Evolutionary conservation across 73 alveolate genomes (phyloP).

Genomic region (Uronychia binucleata): DNA sequence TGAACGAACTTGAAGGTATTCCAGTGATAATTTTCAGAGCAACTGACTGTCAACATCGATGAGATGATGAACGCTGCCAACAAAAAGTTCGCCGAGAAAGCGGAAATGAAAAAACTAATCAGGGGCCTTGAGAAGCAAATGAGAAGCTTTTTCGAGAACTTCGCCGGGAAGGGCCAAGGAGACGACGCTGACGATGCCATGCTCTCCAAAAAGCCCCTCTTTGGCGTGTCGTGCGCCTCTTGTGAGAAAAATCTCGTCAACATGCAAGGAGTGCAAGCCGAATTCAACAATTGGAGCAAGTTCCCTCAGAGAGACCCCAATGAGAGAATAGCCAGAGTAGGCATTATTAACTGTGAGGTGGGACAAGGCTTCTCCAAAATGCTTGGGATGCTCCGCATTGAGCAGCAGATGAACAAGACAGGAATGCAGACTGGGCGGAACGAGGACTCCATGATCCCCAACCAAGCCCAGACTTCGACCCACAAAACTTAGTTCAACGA

Average conservation of each 20-base stretch:
- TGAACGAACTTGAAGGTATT: conserved; percentile 19
- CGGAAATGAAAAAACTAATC: neutral
- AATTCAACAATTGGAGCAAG: conserved; percentile 70
- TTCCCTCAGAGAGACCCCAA: conserved; percentile 82
- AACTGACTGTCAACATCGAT: conserved; percentile 3
- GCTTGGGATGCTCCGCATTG: conserved; percentile 4
- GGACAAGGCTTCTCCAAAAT: conserved; percentile 50
- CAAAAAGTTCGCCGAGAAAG: neutral
- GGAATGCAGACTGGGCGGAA: neutral
- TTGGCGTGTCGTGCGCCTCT: conserved; percentile 76
- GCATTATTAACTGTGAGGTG: neutral
- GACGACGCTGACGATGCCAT: conserved; percentile 36
- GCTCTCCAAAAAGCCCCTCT: conserved; percentile 76
- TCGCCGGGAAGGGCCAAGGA: neutral
- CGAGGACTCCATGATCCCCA: neutral
- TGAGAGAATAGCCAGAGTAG: conserved; percentile 58
- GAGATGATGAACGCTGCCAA: conserved; percentile 42
- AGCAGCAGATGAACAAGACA: neutral
- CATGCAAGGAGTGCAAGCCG: conserved; percentile 67
- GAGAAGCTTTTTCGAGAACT: neutral
- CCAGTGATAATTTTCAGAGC: neutral
- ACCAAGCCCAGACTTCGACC: neutral
- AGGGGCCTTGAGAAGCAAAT: neutral
- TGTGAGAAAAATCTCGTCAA: conserved; percentile 82
- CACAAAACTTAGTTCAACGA: neutral